These are phyloP conservation scores for Populus tremula DNA, from an alignment of 345 rosid species.

Conservation along the genomic window DNA sequence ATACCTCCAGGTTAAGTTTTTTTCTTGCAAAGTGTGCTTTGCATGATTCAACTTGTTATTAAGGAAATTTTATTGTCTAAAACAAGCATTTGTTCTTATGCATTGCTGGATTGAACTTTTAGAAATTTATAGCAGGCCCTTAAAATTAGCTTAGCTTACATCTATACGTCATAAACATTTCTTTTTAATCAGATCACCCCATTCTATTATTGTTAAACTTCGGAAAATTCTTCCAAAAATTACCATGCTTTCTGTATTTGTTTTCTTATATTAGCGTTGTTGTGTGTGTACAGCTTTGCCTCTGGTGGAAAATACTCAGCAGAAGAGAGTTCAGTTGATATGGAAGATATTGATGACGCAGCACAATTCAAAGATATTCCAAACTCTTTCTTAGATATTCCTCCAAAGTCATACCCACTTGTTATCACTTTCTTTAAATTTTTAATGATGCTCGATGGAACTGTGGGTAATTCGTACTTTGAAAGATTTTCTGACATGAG, in stretches of 20 bases:
- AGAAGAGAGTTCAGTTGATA: conserved; percentile 20
- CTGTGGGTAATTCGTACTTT: conserved; percentile 47
- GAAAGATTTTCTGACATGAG: conserved; percentile 38
- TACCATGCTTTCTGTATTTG: background rate
- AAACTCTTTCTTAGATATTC: conserved; percentile 39
- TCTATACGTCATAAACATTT: background rate
- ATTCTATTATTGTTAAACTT: background rate
- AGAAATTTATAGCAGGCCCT: background rate
- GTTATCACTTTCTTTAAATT: conserved; percentile 51
- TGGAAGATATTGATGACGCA: conserved; percentile 30
- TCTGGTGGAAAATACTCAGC: conserved; percentile 22
- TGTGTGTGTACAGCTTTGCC: conserved; percentile 30
- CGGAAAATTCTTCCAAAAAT: background rate
- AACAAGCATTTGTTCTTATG: background rate
- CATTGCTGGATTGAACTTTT: background rate
- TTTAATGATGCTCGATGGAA: conserved; percentile 58
- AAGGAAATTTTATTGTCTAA: background rate
- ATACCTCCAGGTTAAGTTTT: background rate
- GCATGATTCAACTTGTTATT: background rate
- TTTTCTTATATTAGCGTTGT: background rate
- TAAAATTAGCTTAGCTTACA: background rate
- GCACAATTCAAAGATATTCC: conserved; percentile 42
- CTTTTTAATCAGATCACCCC: background rate
- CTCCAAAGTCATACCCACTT: conserved; percentile 40
- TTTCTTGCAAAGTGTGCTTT: background rate